A percentile compares a stretch with the other conserved stretches of the same genome.
Evolutionary conservation across 73 alveolate species (phyloP).

Genomic region (Loxodes magnus): DNA sequence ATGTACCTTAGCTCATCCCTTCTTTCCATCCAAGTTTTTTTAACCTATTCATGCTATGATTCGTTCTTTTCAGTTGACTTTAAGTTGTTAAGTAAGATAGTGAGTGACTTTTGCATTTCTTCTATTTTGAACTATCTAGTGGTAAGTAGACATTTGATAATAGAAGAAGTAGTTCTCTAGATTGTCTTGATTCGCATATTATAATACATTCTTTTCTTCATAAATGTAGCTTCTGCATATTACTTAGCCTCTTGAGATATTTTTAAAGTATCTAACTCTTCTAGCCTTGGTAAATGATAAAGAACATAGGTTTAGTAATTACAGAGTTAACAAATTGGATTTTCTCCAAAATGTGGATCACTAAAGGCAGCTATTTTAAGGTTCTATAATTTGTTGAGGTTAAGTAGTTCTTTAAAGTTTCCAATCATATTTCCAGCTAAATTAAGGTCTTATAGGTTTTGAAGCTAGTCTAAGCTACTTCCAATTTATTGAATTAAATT

Average conservation of each 20-base stretch:
- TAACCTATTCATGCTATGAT: too few species aligned
- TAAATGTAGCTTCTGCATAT: constrained; percentile 70
- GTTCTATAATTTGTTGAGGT: constrained; percentile 38
- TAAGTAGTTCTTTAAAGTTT: constrained; percentile 54
- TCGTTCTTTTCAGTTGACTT: too few species aligned
- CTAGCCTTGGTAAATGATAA: constrained; percentile 26
- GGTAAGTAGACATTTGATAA: too few species aligned
- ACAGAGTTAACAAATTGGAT: constrained; percentile 66
- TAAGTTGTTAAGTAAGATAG: too few species aligned
- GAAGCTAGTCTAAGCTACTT: constrained; percentile 34
- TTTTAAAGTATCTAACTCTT: constrained; percentile 33
- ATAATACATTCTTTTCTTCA: constrained; percentile 74
- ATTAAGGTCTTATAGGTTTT: constrained; percentile 37
- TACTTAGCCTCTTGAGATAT: constrained; percentile 58
- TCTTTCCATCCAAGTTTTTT: too few species aligned
- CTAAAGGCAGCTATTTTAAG: constrained; percentile 34
- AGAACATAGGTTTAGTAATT: constrained; percentile 64
- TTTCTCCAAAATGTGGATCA: constrained; percentile 68
- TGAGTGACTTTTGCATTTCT: too few species aligned
- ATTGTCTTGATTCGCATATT: constrained; percentile 71
- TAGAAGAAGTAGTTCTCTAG: constrained; percentile 28
- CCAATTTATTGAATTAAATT: constrained; percentile 39
- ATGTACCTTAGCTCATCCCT: too few species aligned
- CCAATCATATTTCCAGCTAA: constrained; percentile 45
- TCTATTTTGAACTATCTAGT: too few species aligned